phyloP scores from a whole-genome alignment of 495 filamentous ascomycete genomes.

The Daldinia concentrica region DNA sequence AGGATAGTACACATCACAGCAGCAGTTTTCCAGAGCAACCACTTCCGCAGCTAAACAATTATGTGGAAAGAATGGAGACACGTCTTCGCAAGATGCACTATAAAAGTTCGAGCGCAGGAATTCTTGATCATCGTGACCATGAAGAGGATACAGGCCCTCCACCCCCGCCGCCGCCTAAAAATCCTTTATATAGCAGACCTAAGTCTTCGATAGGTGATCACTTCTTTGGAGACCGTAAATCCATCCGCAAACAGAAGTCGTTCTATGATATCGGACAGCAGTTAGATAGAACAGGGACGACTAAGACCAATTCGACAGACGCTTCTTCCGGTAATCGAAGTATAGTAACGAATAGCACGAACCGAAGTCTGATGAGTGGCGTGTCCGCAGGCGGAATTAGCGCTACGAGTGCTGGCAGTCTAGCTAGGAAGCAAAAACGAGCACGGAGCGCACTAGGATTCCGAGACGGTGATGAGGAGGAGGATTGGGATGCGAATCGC shows the following conservation, averaged over 20 bases:
- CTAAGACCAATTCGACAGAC: conserved; percentile 81
- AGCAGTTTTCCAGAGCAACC: conserved; percentile 62
- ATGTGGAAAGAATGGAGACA: conserved; percentile 88
- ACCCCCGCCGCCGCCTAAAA: conserved; percentile 73
- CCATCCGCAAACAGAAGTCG: conserved; percentile 71
- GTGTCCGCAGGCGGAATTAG: conserved; percentile 89
- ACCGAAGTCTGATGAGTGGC: conserved; percentile 91
- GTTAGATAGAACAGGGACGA: conserved; percentile 82
- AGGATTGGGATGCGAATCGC: conserved; percentile 59
- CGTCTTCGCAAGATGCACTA: conserved; percentile 77
- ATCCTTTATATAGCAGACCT: conserved; percentile 54
- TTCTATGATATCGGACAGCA: conserved; percentile 80
- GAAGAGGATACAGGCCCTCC: conserved; percentile 58
- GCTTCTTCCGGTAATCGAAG: conserved; percentile 76
- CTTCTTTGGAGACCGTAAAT: conserved; percentile 46
- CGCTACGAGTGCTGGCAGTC: conserved; percentile 93
- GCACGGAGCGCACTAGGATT: conserved; percentile 63
- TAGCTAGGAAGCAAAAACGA: conserved; percentile 74
- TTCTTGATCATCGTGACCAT: conserved; percentile 8
- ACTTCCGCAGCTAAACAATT: conserved; percentile 77
- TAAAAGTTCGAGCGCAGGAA: conserved; percentile 55
- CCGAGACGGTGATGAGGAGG: conserved; percentile 52
- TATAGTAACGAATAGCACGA: conserved; percentile 77
- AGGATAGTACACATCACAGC: conserved; percentile 44
- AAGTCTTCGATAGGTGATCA: conserved; percentile 60